phyloP scores from a whole-genome alignment of 2,329 filamentous ascomycete genomes.

The Phyllosticta citriasiana region DNA sequence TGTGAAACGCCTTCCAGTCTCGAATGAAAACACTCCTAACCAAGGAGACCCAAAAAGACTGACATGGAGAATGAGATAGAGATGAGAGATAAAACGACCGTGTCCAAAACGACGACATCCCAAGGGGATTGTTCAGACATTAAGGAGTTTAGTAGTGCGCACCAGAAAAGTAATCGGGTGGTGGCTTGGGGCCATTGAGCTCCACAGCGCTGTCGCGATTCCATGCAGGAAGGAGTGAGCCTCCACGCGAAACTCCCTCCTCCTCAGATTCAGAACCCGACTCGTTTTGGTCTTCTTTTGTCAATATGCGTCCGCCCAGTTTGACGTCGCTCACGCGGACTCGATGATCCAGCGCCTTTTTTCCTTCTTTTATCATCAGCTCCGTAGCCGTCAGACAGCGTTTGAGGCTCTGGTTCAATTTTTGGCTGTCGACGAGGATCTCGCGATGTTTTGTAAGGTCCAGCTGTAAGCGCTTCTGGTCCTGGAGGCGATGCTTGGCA shows the following conservation, averaged over 20 bases:
- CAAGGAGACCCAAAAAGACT: constrained; percentile 1
- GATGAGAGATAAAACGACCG: background rate
- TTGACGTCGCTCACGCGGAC: constrained; percentile 71
- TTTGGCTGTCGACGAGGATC: constrained; percentile 79
- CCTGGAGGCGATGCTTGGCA: constrained; percentile 52
- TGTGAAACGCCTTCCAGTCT: constrained; percentile 5
- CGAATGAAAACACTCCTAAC: background rate
- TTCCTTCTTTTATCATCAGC: constrained; percentile 77
- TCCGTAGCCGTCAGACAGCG: constrained; percentile 85
- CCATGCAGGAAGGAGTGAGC: constrained; percentile 28
- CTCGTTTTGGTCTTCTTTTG: constrained; percentile 47
- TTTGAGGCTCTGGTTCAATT: constrained; percentile 90
- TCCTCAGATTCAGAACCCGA: constrained; percentile 28
- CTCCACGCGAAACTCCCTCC: constrained; percentile 17
- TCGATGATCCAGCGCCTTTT: constrained; percentile 74
- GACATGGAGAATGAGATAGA: constrained; percentile 3
- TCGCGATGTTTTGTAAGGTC: constrained; percentile 86
- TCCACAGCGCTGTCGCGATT: constrained; percentile 31
- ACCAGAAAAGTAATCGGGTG: background rate
- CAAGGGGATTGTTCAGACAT: background rate
- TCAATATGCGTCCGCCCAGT: constrained; percentile 69
- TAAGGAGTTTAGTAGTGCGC: background rate
- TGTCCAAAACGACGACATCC: background rate
- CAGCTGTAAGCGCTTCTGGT: constrained; percentile 73
- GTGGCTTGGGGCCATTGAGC: constrained; percentile 15